phyloP scores from a whole-genome alignment of 768 basidiomycete species.

The Lentinula sp. region DNA sequence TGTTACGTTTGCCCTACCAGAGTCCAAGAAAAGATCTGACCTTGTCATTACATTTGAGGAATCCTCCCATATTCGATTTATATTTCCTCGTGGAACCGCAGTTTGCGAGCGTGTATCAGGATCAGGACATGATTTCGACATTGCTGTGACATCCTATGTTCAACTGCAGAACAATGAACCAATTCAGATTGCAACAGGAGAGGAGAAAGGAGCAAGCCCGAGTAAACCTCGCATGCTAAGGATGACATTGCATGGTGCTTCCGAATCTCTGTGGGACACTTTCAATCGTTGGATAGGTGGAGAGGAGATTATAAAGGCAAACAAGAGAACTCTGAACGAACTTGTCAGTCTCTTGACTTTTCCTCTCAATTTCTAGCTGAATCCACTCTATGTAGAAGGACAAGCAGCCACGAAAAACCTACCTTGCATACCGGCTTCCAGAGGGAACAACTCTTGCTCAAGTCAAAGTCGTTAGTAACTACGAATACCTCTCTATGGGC shows the following conservation, averaged over 20 bases:
- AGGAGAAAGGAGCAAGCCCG: not conserved
- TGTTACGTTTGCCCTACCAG: constrained; percentile 8
- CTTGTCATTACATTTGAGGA: constrained; percentile 70
- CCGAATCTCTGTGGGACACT: constrained; percentile 48
- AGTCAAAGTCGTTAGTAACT: constrained; percentile 46
- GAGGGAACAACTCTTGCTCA: constrained; percentile 52
- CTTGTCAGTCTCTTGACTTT: constrained; percentile 29
- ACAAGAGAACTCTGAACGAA: constrained; percentile 34
- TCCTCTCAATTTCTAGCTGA: not conserved
- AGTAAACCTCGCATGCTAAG: constrained; percentile 24
- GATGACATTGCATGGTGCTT: constrained; percentile 43
- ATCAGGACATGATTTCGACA: constrained; percentile 17
- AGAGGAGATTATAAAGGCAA: constrained; percentile 44
- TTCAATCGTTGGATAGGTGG: constrained; percentile 58
- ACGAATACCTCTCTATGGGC: not conserved
- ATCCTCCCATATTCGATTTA: constrained; percentile 53
- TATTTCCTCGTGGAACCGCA: constrained; percentile 57
- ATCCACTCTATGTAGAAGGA: constrained; percentile 15
- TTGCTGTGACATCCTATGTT: constrained; percentile 37
- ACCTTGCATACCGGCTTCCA: constrained; percentile 51
- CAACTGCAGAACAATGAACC: constrained; percentile 30
- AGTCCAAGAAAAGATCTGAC: constrained; percentile 56
- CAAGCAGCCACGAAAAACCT: constrained; percentile 38
- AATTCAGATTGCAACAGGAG: not conserved
- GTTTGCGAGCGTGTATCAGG: constrained; percentile 37